Base-by-base conservation (phyloP, 306 rosid genomes). In the Vigna radiata region DNA sequence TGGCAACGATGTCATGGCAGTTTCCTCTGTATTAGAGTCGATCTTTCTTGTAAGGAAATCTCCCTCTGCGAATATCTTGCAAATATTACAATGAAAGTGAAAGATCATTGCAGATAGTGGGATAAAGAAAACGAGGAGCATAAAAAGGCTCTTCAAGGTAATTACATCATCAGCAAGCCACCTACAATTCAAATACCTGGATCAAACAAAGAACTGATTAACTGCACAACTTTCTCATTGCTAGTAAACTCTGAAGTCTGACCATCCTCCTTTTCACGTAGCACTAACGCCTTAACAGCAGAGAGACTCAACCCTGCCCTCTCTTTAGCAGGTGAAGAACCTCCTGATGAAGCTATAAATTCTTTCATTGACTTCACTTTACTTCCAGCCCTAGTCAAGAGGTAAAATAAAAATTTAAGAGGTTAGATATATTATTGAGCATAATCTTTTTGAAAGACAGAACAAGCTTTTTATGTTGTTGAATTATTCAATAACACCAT, bases 51-150 rank as follows among this genome's bases (percentile, higher is more conserved):
- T 86, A 76, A 92, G 96, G 88, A 96, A 96, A 65, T 79, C 83
- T 71, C 89, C 91, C 85, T 91, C 99, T 96, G 98, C 87, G 81
- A 89, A 91, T 79, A 90, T 90, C 93, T 89, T 95, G 96, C 92
- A 88, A 75, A 89, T 91, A 95, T 90, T 90, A 91, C 86, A 84
- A 86, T 8, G 87, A 73, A 85, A 84, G 91, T 89, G 88, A 95
- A 95, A 87, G 89, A 88, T 83, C 93, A 81, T 79, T 84, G 75
- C 83, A 80, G 80, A 83, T 29, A 85, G 82, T 78, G 68, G 49
- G 79, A 31, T 66, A 63, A 73, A 79, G 25, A 29, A 63, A 39
- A 70, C 49, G 2, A 80, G 29, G 21, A 39, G 53, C 46, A 63
- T 64, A 48, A 70, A 70, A 68, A 25, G 41, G 76, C 70, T 72